phyloP scores from a whole-genome alignment of 2,329 filamentous ascomycete genomes.

The Claviceps sp. region DNA sequence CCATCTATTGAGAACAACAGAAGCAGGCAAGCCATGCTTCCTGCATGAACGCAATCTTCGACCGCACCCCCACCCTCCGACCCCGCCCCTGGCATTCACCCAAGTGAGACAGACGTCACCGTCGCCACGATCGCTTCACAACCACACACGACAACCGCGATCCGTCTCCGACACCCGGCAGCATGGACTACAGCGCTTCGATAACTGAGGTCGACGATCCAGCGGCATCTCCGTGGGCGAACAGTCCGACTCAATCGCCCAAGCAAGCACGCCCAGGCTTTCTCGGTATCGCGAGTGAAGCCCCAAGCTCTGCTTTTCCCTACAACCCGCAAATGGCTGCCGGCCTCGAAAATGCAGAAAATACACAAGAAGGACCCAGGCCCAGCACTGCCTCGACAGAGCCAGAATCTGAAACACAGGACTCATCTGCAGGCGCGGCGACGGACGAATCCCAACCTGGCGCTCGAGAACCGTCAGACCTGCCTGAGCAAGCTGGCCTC shows the following conservation, averaged over 20 bases:
- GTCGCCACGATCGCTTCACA: not conserved
- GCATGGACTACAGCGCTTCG: constrained; percentile 46
- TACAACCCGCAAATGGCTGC: constrained; percentile 27
- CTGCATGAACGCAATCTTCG: not conserved
- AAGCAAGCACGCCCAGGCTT: constrained; percentile 31
- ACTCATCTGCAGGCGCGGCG: constrained; percentile 5
- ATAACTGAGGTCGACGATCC: constrained; percentile 42
- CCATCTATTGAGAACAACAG: not conserved
- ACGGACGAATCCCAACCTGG: constrained; percentile 8
- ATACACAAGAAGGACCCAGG: constrained; percentile 28
- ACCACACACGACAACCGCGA: not conserved
- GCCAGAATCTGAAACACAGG: constrained; percentile 25
- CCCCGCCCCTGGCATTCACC: not conserved
- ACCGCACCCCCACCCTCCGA: not conserved
- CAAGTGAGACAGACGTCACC: constrained; percentile 1
- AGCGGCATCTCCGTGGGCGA: constrained; percentile 41
- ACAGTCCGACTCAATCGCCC: constrained; percentile 37
- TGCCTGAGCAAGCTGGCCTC: constrained; percentile 7
- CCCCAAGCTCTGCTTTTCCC: constrained; percentile 28
- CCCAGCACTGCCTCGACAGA: constrained; percentile 33
- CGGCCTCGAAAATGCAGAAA: constrained; percentile 24
- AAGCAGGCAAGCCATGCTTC: constrained; percentile 1
- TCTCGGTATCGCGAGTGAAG: constrained; percentile 25
- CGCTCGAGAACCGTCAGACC: constrained; percentile 8
- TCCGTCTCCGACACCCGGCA: not conserved